Conservation (phyloP, 805 yeast genomes). For the Saccharomycopsis oosterbeekiorum region DNA sequence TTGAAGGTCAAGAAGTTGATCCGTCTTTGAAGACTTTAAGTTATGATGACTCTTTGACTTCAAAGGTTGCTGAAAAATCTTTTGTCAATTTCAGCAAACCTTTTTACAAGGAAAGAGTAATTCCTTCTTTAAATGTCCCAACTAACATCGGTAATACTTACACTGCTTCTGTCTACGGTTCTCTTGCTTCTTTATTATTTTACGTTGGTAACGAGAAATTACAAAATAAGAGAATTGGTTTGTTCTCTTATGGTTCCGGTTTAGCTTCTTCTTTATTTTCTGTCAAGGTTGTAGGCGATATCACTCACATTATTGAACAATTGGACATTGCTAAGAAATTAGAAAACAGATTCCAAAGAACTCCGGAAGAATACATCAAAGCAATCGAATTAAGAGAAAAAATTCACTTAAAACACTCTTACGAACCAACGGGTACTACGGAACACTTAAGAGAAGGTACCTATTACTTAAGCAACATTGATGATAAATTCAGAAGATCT, state of each 20-base stretch:
- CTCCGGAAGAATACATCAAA: constrained; percentile 76
- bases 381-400: constrained; percentile 81
- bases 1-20: constrained; percentile 46
- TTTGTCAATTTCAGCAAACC: constrained; percentile 72
- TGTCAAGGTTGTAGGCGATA: constrained; percentile 71
- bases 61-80: constrained; percentile 74
- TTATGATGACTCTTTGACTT: constrained; percentile 71
- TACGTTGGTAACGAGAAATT: constrained; percentile 65
- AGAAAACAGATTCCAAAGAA: constrained; percentile 48
- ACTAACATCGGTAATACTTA: constrained; percentile 98
- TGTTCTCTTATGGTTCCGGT: constrained; percentile 98
- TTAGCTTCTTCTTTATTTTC: constrained; percentile 86
- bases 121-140: constrained; percentile 75
- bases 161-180: constrained; percentile 87
- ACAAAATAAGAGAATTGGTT: constrained; percentile 76
- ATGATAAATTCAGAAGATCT: constrained; percentile 80
- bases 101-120: constrained; percentile 54
- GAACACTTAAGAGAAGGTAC: constrained; percentile 66
- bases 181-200: constrained; percentile 71
- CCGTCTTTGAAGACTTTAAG: constrained; percentile 31
- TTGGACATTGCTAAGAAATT: constrained; percentile 64
- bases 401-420: constrained; percentile 73
- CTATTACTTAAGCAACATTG: constrained; percentile 74
- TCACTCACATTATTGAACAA: constrained; percentile 50
- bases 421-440: constrained; percentile 68